These are phyloP conservation scores for Suaeda aralocaspica DNA, from an alignment of 148 eudicot species.

Conservation along the genomic window DNA sequence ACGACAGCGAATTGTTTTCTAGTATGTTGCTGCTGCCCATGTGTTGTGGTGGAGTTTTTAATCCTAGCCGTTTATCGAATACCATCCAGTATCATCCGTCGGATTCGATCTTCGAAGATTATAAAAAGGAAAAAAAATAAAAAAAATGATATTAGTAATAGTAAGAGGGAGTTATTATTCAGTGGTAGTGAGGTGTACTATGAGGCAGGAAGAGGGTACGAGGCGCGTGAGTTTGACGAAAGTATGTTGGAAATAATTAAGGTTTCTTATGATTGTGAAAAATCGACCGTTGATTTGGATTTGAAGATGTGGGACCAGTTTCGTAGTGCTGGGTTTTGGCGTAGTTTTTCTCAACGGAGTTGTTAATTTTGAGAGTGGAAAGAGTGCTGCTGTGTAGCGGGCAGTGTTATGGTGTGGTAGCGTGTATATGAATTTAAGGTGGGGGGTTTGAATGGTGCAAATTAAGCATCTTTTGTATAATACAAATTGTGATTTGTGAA, in stretches of 20 bases:
- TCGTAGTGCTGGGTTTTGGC: slow-evolving; percentile 61
- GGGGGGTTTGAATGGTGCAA: neutral
- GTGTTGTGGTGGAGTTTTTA: slow-evolving; percentile 40
- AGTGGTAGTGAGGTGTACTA: slow-evolving; percentile 6
- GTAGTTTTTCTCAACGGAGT: slow-evolving; percentile 43
- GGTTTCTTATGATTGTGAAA: slow-evolving; percentile 34
- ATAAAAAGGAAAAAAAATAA: too few relatives aligned
- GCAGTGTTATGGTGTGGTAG: neutral
- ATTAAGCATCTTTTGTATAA: too few relatives aligned
- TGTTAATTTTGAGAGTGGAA: neutral
- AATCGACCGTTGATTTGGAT: slow-evolving; percentile 44
- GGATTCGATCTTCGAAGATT: slow-evolving; percentile 22
- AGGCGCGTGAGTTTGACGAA: slow-evolving; percentile 27
- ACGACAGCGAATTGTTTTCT: slow-evolving; percentile 66
- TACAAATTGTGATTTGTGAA: too few relatives aligned
- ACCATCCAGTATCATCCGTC: slow-evolving; percentile 43
- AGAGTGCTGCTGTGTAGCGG: neutral
- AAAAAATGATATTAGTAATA: neutral
- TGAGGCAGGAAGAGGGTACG: slow-evolving; percentile 5
- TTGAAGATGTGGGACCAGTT: slow-evolving; percentile 62
- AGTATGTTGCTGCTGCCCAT: slow-evolving; percentile 72
- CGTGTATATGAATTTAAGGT: neutral
- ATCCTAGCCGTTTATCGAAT: slow-evolving; percentile 51
- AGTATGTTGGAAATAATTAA: slow-evolving; percentile 29
- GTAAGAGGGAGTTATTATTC: neutral